Base-by-base conservation (phyloP, 768 basidiomycete genomes). In the Russula brevipes region DNA sequence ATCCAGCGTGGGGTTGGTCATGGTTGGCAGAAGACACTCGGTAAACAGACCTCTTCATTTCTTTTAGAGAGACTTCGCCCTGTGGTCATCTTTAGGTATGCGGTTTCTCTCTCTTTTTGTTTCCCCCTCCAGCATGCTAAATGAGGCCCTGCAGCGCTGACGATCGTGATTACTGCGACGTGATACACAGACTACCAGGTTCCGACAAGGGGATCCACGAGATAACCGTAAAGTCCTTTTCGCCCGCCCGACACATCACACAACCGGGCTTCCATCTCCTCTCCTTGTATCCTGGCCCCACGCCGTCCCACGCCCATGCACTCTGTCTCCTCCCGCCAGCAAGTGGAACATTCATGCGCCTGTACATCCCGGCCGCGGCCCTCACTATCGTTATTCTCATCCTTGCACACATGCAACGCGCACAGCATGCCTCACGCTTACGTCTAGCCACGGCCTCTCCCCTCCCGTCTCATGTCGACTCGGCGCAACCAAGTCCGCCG, bases 101-200 rank as follows among this genome's bases (percentile, higher is more conserved):
- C 4, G 4, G 0, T 17, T 3, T 55, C 39, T 35, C 14, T 52
- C 1, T 19, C 3, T 41, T 42, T 8, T 39, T 45, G 36, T 58
- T 24, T 24, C 24, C 24, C n/a, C 19, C 60, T 59, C 57, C n/a
- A 31, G 46, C 12, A 44, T 24, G 38, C 35, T 36, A 1, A 63
- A 46, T 7, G 35, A 8, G 6, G 2, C 12, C 24, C 19, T 5
- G 19, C 66, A 91, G 90, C 70, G 94, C 87, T 6, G 93, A 98
- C 74, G 91, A 96, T 73, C 89, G 91, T 54, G 94, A 97, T 74
- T 91, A 91, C 69, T 98, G 94, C 70, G 90, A 92, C 67, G 81
- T 87, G 69, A 75, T 74, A 30, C 89, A 91, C 72, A 75, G 75
- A 39, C 66, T 76, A 9, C 70, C 73, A 4, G 60, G 42, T 67